Evolutionary conservation across 148 eudicot genomes (phyloP).

Genomic region (Vaccinium macrocarpon): DNA sequence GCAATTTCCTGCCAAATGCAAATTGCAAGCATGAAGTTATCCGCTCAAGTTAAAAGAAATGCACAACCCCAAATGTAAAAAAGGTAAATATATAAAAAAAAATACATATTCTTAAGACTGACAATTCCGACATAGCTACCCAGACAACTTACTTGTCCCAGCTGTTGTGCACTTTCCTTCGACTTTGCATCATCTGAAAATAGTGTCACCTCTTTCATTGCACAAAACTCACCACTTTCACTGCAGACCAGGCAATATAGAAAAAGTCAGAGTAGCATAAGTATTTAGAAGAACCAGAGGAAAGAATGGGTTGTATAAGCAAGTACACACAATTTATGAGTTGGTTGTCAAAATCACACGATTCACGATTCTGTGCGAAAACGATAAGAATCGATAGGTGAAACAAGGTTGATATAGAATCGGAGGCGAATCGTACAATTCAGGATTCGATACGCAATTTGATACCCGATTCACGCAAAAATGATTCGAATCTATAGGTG

Average conservation of each 20-base stretch:
- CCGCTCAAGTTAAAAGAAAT: neutral
- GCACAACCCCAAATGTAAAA: neutral
- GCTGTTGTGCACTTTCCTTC: slow-evolving; percentile 49
- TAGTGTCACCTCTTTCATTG: slow-evolving; percentile 63
- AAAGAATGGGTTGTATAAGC: neutral
- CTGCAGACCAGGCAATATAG: slow-evolving; percentile 27
- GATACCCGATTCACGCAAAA: too few relatives aligned
- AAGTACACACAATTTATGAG: neutral
- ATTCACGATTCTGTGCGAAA: too few relatives aligned
- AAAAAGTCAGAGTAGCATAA: neutral
- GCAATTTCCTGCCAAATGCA: slow-evolving; percentile 45
- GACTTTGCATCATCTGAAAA: slow-evolving; percentile 61
- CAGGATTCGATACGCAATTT: too few relatives aligned
- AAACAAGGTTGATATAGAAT: too few relatives aligned
- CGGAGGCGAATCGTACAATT: too few relatives aligned
- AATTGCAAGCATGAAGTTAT: slow-evolving; percentile 6
- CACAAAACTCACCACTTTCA: slow-evolving; percentile 65
- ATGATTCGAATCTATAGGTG: too few relatives aligned
- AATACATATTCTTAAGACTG: neutral
- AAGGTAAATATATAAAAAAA: neutral
- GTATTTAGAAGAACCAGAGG: neutral
- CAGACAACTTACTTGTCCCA: slow-evolving; percentile 48
- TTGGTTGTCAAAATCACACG: too few relatives aligned
- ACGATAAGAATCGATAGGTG: too few relatives aligned
- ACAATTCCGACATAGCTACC: neutral